Conservation (phyloP, 768 basidiomycete species). For the Sarcomyxa edulis region DNA sequence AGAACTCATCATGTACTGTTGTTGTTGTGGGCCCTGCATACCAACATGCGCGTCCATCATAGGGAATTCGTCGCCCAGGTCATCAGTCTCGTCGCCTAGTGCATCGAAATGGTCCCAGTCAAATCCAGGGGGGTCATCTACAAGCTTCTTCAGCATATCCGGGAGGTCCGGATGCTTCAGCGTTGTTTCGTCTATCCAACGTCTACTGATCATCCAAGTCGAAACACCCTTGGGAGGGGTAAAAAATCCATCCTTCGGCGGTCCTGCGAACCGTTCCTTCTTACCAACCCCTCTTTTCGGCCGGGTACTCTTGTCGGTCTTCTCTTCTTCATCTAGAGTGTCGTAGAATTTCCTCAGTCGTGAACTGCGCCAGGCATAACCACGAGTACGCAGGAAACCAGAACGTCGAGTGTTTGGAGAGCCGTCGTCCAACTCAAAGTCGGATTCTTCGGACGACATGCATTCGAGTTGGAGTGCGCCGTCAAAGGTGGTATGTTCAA, state of each 20-base stretch:
- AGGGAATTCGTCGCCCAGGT: slow-evolving; percentile 3
- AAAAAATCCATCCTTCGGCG: slow-evolving; percentile 47
- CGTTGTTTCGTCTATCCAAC: slow-evolving; percentile 47
- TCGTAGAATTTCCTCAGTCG: slow-evolving; percentile 58
- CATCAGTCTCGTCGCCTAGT: slow-evolving; percentile 56
- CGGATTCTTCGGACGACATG: slow-evolving; percentile 80
- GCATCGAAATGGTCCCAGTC: slow-evolving; percentile 43
- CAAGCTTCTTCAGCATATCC: slow-evolving; percentile 33
- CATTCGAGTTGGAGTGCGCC: slow-evolving; percentile 68
- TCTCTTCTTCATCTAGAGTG: slow-evolving; percentile 54
- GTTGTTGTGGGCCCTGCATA: slow-evolving; percentile 14
- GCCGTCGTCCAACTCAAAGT: slow-evolving; percentile 36
- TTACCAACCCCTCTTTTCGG: slow-evolving; percentile 57
- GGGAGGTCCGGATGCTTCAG: slow-evolving; percentile 42
- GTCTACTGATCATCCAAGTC: slow-evolving; percentile 72
- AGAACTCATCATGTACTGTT: slow-evolving; percentile 16
- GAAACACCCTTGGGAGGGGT: slow-evolving; percentile 63
- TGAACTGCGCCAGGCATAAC: slow-evolving; percentile 62
- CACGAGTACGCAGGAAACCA: slow-evolving; percentile 47
- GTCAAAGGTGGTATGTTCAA: slow-evolving; percentile 64
- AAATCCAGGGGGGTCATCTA: slow-evolving; percentile 42
- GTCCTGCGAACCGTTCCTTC: slow-evolving; percentile 48
- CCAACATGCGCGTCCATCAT: too few species aligned
- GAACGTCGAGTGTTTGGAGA: slow-evolving; percentile 17
- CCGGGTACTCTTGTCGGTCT: slow-evolving; percentile 33